These are phyloP conservation scores for Oidium heveae DNA, from an alignment of 2,329 filamentous ascomycete species.

Conservation along the genomic window DNA sequence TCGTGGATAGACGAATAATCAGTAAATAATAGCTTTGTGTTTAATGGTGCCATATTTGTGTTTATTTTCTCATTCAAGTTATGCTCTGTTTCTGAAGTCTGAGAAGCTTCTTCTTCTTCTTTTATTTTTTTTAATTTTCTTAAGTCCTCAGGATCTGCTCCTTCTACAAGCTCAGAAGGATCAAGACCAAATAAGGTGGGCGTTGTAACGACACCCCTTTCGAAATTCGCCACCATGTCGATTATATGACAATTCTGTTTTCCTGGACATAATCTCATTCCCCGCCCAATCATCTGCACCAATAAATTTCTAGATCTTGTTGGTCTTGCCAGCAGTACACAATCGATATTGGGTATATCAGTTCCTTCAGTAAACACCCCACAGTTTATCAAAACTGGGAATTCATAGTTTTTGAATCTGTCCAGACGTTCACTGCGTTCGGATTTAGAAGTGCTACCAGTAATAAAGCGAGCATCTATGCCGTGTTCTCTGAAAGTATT, in stretches of 20 bases:
- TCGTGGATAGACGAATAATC: slow-evolving; percentile 87
- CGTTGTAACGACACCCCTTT: slow-evolving; percentile 65
- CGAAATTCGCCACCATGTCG: slow-evolving; percentile 75
- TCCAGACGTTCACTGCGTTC: slow-evolving; percentile 45
- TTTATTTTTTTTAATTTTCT: slow-evolving; percentile 26
- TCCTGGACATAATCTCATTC: slow-evolving; percentile 56
- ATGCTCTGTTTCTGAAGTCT: background rate
- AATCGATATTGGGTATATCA: slow-evolving; percentile 93
- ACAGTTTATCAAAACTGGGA: slow-evolving; percentile 78
- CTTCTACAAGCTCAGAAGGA: slow-evolving; percentile 48
- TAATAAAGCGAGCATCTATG: slow-evolving; percentile 69
- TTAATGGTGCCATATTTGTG: background rate
- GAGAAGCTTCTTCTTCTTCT: slow-evolving; percentile 2
- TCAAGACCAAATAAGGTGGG: slow-evolving; percentile 86
- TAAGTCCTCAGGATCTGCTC: slow-evolving; percentile 38
- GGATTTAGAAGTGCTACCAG: slow-evolving; percentile 47
- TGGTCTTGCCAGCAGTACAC: slow-evolving; percentile 63
- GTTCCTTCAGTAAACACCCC: slow-evolving; percentile 94
- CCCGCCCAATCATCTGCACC: slow-evolving; percentile 92
- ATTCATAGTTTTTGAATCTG: slow-evolving; percentile 50
- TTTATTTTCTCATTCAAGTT: background rate
- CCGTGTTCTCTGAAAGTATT: slow-evolving; percentile 51
- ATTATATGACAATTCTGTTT: slow-evolving; percentile 87
- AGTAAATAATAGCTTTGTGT: slow-evolving; percentile 30
- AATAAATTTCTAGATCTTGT: slow-evolving; percentile 83